Percentiles rank a stretch among this genome's conserved stretches.
Evolutionary conservation across 768 basidiomycete species (phyloP).

Genomic region (Tubosaeta brunneosetosa): DNA sequence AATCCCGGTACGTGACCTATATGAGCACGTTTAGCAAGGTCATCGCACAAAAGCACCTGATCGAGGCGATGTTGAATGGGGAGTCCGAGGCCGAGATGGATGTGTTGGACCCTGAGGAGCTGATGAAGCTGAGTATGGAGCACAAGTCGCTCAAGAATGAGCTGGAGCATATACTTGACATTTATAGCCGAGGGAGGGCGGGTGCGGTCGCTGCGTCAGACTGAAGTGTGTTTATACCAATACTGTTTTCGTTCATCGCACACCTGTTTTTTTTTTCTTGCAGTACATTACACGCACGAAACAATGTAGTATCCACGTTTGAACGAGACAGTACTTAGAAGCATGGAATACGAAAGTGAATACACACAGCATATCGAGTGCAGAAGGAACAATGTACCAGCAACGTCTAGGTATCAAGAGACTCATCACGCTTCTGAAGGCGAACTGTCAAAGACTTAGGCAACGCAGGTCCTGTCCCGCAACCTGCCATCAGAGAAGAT

Average conservation of each 20-base stretch:
- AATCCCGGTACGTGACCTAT: constrained; percentile 49
- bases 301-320: not conserved
- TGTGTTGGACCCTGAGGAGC: constrained; percentile 49
- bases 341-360: too few relatives aligned
- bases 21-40: constrained; percentile 43
- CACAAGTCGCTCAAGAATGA: constrained; percentile 50
- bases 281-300: not conserved
- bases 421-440: too few relatives aligned
- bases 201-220: constrained; percentile 7
- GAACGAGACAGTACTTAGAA: not conserved
- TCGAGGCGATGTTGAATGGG: constrained; percentile 48
- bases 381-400: too few relatives aligned
- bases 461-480: not conserved
- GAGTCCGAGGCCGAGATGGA: constrained; percentile 56
- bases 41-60: constrained; percentile 45
- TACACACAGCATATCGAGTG: too few relatives aligned
- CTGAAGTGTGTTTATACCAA: constrained; percentile 3
- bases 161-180: constrained; percentile 44
- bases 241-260: not conserved
- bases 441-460: not conserved
- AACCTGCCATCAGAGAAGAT: not conserved
- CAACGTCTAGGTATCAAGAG: too few relatives aligned
- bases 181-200: constrained; percentile 28
- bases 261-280: not conserved
- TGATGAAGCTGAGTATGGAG: constrained; percentile 40